phyloP scores from a whole-genome alignment of 352 stramenopile species.

The Phytophthora sp. region DNA sequence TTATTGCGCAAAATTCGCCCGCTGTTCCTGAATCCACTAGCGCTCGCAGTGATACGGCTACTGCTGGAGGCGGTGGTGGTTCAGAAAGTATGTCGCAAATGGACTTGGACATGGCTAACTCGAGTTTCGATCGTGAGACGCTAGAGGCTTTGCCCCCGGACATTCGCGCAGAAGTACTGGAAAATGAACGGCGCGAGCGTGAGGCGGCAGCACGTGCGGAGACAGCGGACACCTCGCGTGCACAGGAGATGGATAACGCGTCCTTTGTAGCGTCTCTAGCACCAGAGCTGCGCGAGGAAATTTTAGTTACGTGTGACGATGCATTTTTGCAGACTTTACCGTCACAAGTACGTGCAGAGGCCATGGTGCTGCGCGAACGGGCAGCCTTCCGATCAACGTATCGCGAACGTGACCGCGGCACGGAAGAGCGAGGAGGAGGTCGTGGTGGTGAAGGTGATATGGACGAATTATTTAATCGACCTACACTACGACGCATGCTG shows the following conservation, averaged over 20 bases:
- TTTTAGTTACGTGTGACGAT: conserved; percentile 96
- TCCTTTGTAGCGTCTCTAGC: conserved; percentile 97
- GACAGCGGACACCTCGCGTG: conserved; percentile 92
- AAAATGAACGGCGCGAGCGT: conserved; percentile 95
- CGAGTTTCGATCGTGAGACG: conserved; percentile 95
- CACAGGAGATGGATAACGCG: conserved; percentile 98
- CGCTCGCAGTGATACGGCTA: conserved; percentile 38
- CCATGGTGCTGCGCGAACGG: conserved; percentile 95
- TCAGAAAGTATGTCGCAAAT: conserved; percentile 82
- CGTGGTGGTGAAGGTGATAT: conserved; percentile 58
- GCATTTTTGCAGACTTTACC: conserved; percentile 95
- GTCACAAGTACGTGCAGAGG: conserved; percentile 94
- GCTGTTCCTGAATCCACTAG: conserved; percentile 28
- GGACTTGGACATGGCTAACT: conserved; percentile 85
- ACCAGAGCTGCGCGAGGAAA: conserved; percentile 96
- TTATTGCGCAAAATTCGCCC: conserved; percentile 84
- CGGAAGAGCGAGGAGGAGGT: conserved; percentile 29
- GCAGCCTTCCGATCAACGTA: conserved; percentile 81
- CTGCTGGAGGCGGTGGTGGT: conserved; percentile 28
- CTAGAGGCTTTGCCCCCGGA: conserved; percentile 96
- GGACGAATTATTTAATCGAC: conserved; percentile 70
- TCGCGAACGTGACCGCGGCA: conserved; percentile 43
- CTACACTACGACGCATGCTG: conserved; percentile 81
- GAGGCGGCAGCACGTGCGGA: conserved; percentile 73
- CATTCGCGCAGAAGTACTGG: conserved; percentile 96